Evolutionary conservation across 1,284 basidiomycete species (phyloP).

Genomic region (Austropuccinia psidii): DNA sequence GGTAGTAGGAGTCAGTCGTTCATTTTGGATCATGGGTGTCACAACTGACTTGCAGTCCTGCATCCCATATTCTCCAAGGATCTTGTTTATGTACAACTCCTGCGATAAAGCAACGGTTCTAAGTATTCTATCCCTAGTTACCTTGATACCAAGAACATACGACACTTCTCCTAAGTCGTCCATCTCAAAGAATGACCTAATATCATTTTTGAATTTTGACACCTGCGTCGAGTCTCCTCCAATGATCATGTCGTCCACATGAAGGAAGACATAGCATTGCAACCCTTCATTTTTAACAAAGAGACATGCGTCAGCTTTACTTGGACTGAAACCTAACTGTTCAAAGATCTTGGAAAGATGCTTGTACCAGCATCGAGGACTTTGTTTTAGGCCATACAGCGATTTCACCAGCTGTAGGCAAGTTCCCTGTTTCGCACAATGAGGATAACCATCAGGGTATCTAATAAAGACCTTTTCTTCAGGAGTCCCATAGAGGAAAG

Average conservation of each 20-base stretch:
- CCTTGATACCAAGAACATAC: slow-evolving; percentile 1
- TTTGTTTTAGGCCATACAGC: slow-evolving; percentile 19
- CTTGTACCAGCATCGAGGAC: not conserved
- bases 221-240: not conserved
- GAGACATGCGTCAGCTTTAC: not conserved
- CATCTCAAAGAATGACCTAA: not conserved
- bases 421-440: not conserved
- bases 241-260: slow-evolving; percentile 17
- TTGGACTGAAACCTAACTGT: not conserved
- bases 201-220: not conserved
- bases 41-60: not conserved
- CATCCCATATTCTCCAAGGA: not conserved
- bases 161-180: not conserved
- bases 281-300: not conserved
- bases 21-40: not conserved
- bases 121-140: not conserved
- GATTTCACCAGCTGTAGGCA: not conserved
- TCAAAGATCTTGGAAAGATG: not conserved
- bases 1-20: not conserved
- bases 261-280: slow-evolving; percentile 1
- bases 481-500: slow-evolving; percentile 3
- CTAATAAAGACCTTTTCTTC: slow-evolving; percentile 16
- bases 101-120: not conserved
- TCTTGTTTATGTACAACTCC: not conserved
- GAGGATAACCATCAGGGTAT: not conserved